These are phyloP conservation scores for Phaffia rhodozyma DNA, from an alignment of 1,284 basidiomycete species.

Conservation along the genomic window DNA sequence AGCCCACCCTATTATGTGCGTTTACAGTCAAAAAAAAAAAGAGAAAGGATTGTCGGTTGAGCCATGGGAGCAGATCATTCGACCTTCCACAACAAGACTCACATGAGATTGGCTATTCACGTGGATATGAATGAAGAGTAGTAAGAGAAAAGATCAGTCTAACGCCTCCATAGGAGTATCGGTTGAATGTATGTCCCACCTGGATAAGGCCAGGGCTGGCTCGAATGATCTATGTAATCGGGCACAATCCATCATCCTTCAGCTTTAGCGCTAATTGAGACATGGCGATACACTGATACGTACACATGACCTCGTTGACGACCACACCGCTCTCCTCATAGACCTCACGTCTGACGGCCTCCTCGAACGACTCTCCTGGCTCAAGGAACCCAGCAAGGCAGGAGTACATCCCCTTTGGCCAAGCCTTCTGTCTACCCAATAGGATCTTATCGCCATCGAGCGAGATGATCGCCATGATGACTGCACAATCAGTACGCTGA, in stretches of 20 bases:
- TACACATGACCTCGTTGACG: slow-evolving; percentile 61
- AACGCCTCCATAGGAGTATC: background rate
- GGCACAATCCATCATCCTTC: too few species aligned
- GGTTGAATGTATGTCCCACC: background rate
- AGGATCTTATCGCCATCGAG: slow-evolving; percentile 67
- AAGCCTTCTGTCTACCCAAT: slow-evolving; percentile 57
- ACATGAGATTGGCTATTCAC: too few species aligned
- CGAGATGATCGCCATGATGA: slow-evolving; percentile 50
- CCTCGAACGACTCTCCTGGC: slow-evolving; percentile 89
- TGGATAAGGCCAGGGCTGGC: slow-evolving; percentile 52
- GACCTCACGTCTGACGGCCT: slow-evolving; percentile 82
- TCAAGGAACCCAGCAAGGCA: slow-evolving; percentile 78
- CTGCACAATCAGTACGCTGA: slow-evolving; percentile 62
- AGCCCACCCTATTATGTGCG: slow-evolving; percentile 58
- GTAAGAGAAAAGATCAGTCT: background rate
- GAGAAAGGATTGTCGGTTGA: too few species aligned
- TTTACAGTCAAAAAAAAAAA: too few species aligned
- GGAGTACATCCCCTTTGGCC: slow-evolving; percentile 50
- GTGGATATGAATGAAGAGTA: slow-evolving; percentile 52
- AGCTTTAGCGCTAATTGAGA: too few species aligned
- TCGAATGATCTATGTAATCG: slow-evolving; percentile 50
- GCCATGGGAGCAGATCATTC: too few species aligned
- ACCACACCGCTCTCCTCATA: slow-evolving; percentile 88
- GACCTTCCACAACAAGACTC: too few species aligned
- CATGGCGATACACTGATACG: too few species aligned